Conservation (phyloP, 2,329 filamentous ascomycete species). For the Ustulina deusta region DNA sequence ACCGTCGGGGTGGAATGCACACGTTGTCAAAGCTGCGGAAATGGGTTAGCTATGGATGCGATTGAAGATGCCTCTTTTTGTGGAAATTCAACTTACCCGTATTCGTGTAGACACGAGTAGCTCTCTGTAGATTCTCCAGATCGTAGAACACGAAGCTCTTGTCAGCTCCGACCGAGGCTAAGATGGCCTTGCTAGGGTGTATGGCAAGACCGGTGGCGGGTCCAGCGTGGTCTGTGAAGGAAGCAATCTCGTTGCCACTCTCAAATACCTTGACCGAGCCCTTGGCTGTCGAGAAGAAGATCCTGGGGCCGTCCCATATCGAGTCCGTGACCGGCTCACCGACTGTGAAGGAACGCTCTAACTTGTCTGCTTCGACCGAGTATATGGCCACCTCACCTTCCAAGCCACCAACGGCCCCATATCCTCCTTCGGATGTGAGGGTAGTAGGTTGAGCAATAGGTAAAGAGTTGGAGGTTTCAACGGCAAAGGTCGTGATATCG, state of each 20-base stretch:
- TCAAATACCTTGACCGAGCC: conserved; percentile 86
- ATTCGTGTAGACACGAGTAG: conserved; percentile 84
- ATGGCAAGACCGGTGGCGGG: conserved; percentile 80
- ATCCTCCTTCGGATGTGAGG: conserved; percentile 66
- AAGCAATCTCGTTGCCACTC: conserved; percentile 74
- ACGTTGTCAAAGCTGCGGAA: conserved; percentile 74
- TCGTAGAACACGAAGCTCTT: conserved; percentile 96
- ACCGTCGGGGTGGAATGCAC: conserved; percentile 95
- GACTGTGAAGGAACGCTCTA: conserved; percentile 75
- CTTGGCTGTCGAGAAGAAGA: conserved; percentile 78
- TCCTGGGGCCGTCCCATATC: conserved; percentile 74
- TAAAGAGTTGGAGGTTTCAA: conserved; percentile 59
- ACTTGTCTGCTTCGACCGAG: conserved; percentile 74
- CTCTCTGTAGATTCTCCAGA: conserved; percentile 72
- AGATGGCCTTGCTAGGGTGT: conserved; percentile 84
- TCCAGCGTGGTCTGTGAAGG: conserved; percentile 85
- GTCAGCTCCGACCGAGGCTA: conserved; percentile 89
- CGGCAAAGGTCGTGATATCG: conserved; percentile 67
- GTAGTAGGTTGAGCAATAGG: conserved; percentile 63
- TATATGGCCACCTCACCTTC: conserved; percentile 81
- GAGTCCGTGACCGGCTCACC: conserved; percentile 75
- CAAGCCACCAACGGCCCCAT: conserved; percentile 80
- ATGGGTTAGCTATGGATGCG: conserved; percentile 7
- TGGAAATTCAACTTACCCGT: conserved; percentile 69
- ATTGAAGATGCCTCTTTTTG: not conserved